Evolutionary conservation across 805 yeast species (phyloP), one percentile per base, ranked within the genome.

Genomic region (Wickerhamomyces strasburgensis): DNA sequence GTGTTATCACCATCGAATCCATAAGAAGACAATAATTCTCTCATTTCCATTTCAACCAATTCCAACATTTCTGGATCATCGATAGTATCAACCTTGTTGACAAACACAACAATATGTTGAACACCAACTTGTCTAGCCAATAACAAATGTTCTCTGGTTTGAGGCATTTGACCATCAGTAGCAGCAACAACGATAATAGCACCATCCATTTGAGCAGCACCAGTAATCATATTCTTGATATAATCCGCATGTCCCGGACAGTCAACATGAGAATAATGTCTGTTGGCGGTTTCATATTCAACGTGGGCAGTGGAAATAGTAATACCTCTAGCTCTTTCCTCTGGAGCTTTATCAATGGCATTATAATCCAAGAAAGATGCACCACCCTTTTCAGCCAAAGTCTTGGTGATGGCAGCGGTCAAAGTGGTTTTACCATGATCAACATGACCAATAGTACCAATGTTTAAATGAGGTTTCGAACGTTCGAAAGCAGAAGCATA

Each of bases 191-290:
- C 98, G 70, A 90, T 90, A 56, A 90, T 89, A 52, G 97, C 98
- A 75, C 98, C 97, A 67, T 90, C 98, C 97, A 89, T 89, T 67
- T 90, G 96, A 57, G 98, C 96, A 57, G 98, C 97, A 81, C 98
- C 98, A 51, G 96, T 87, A 66, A 90, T 90, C 98, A 90, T 90
- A 70, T 90, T 90, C 75, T 90, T 90, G 70, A 90, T 90, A 70
- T 89, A 90, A 75, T 90, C 98, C 49, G 95, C 93, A 78, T 90
- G 98, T 60, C 98, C 98, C 39, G 97, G 97, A 64, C 96, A 87
- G 75, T 89, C 98, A 52, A 89, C 96, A 65, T 89, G 97, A 54
- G 98, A 90, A 61, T 89, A 89, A 67, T 90, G 98, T 70, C 97
- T 84, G 64, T 83, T 85, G 21, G 70, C 87, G 46, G 98, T 90